A percentile compares a stretch with the other conserved stretches of the same genome.
These are phyloP conservation scores for Trichoderma cornu-damae DNA, from an alignment of 2,329 filamentous ascomycete genomes.

Conservation along the genomic window DNA sequence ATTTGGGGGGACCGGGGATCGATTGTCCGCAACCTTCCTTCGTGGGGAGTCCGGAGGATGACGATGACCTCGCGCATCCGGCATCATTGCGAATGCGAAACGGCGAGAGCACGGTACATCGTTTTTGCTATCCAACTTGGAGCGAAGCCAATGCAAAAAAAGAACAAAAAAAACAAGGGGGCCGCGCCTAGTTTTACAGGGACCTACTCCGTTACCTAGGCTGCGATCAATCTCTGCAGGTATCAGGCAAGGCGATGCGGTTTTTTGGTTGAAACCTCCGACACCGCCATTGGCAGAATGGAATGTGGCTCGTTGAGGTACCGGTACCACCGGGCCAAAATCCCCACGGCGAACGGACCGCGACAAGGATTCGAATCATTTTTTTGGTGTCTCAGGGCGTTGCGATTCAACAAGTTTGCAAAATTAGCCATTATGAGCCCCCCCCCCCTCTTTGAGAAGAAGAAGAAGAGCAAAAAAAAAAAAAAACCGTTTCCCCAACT, in stretches of 20 bases:
- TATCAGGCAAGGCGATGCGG: background rate
- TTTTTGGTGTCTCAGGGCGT: constrained; percentile 8
- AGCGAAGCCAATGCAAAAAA: too few relatives aligned
- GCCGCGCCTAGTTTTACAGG: too few relatives aligned
- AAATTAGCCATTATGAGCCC: constrained; percentile 13
- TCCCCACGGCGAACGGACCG: constrained; percentile 2
- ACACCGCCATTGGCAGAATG: constrained; percentile 12
- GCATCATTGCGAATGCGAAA: background rate
- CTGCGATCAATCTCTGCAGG: background rate
- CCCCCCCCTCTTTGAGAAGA: too few relatives aligned
- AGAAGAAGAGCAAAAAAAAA: too few relatives aligned
- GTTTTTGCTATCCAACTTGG: background rate
- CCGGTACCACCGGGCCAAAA: constrained; percentile 15
- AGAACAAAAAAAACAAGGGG: background rate
- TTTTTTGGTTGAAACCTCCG: background rate
- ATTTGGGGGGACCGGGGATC: too few relatives aligned
- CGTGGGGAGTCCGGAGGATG: background rate
- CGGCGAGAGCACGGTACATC: background rate
- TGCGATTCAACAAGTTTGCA: constrained; percentile 22
- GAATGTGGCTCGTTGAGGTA: constrained; percentile 9
- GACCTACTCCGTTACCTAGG: too few relatives aligned
- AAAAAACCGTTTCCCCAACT: constrained; percentile 22
- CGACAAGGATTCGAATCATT: constrained; percentile 16
- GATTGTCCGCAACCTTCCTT: background rate
- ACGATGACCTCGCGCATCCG: background rate